A percentile compares a stretch with the other conserved stretches of the same genome.
Conservation (phyloP, 257 asterid genomes). For the Petunia secreta region DNA sequence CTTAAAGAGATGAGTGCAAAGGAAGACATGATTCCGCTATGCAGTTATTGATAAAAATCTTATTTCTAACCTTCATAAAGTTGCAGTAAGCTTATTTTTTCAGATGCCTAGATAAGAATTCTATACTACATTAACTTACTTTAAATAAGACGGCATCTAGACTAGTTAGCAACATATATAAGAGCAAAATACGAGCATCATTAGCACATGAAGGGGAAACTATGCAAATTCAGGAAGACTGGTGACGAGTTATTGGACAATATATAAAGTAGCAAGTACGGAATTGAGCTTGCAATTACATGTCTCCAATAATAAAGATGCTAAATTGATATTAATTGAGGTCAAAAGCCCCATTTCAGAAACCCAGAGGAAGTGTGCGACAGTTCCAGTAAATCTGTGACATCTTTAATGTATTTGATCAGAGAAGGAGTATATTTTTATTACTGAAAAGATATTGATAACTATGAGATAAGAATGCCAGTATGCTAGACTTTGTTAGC, state of each 20-base stretch:
- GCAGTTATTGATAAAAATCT: neutral
- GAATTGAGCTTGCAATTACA: neutral
- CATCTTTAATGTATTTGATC: neutral
- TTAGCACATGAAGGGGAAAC: neutral
- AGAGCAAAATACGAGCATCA: neutral
- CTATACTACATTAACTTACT: neutral
- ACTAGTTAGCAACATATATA: neutral
- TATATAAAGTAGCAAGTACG: conserved; percentile 7
- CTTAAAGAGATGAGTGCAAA: neutral
- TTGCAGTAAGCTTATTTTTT: neutral
- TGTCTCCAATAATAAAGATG: neutral
- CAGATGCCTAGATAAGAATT: conserved; percentile 2
- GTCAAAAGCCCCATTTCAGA: neutral
- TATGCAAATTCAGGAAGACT: neutral
- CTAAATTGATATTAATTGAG: conserved; percentile 4
- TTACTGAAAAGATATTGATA: neutral
- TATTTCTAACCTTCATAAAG: neutral
- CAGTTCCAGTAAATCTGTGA: conserved; percentile 11
- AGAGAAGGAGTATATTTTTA: neutral
- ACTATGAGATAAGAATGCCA: neutral
- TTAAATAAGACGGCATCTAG: neutral
- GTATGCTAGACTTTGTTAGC: neutral
- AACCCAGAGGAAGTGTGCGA: neutral
- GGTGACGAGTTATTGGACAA: neutral
- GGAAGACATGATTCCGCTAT: neutral